A percentile compares a stretch with the other conserved stretches of the same genome.
phyloP scores from a whole-genome alignment of 2,329 filamentous ascomycete species.

The Arthrobotrys pseudoclavata region DNA sequence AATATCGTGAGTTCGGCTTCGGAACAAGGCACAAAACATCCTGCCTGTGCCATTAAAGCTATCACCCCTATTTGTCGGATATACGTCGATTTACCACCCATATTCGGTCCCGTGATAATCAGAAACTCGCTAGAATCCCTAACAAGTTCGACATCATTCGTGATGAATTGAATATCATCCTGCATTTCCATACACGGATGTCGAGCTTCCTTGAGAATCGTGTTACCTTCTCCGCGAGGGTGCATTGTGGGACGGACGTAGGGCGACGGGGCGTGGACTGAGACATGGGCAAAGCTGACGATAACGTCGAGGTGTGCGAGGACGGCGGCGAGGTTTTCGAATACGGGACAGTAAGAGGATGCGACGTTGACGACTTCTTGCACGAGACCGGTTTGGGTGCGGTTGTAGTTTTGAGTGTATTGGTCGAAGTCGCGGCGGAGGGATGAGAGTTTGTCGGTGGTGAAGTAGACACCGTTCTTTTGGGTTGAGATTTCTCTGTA shows the following conservation, averaged over 20 bases:
- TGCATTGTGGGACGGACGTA: constrained; percentile 95
- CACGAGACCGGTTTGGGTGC: constrained; percentile 90
- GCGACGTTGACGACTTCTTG: constrained; percentile 93
- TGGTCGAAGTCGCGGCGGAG: constrained; percentile 93
- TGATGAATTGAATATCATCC: constrained; percentile 98
- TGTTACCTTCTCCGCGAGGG: constrained; percentile 86
- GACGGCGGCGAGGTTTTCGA: constrained; percentile 88
- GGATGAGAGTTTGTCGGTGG: constrained; percentile 82
- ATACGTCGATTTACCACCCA: constrained; percentile 99
- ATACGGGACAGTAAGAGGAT: constrained; percentile 91
- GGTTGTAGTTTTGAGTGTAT: constrained; percentile 92
- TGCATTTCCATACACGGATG: constrained; percentile 99
- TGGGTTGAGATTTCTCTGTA: constrained; percentile 98
- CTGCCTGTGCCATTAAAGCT: constrained; percentile 95
- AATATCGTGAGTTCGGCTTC: constrained; percentile 95
- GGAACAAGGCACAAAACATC: constrained; percentile 93
- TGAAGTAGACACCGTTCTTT: constrained; percentile 99
- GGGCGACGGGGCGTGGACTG: constrained; percentile 89
- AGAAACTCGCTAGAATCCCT: constrained; percentile 87
- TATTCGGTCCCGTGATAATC: constrained; percentile 97
- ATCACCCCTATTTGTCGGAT: constrained; percentile 98
- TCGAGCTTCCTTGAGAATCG: constrained; percentile 89
- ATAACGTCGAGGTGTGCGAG: constrained; percentile 96
- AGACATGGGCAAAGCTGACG: constrained; percentile 90
- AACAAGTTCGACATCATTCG: constrained; percentile 88